Percentiles rank a stretch among this genome's conserved stretches.
These are phyloP conservation scores for Populus euphratica DNA, from an alignment of 345 rosid genomes.

Conservation along the genomic window DNA sequence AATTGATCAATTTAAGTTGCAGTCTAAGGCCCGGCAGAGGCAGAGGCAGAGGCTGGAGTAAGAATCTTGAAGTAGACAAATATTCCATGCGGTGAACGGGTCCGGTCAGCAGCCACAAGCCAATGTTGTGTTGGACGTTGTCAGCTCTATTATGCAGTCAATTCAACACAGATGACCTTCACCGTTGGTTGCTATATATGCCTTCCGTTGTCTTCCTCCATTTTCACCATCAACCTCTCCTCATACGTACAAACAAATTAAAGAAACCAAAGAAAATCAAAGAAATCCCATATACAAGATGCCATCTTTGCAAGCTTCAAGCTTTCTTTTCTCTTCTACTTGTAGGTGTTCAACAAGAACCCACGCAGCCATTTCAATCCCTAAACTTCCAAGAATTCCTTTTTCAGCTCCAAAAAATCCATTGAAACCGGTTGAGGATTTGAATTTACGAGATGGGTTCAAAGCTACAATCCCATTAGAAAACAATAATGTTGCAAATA, in stretches of 20 bases:
- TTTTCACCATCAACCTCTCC: background rate
- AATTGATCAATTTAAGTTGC: background rate
- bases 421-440: background rate
- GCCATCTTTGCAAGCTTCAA: conserved; percentile 47
- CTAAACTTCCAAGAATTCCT: conserved; percentile 34
- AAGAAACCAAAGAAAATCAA: background rate
- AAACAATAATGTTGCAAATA: background rate
- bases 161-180: background rate
- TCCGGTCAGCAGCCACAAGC: background rate
- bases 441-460: conserved; percentile 7
- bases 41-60: background rate
- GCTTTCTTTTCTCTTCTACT: conserved; percentile 29
- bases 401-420: conserved; percentile 28
- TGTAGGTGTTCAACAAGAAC: conserved; percentile 4
- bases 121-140: background rate
- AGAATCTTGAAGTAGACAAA: background rate
- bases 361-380: conserved; percentile 41
- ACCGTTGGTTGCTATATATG: background rate
- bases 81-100: background rate
- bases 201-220: background rate
- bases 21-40: background rate
- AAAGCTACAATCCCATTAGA: conserved; percentile 1
- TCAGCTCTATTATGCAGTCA: background rate
- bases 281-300: conserved; percentile 6
- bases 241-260: background rate